These are phyloP conservation scores for Uronychia setigera DNA, from an alignment of 73 alveolate genomes.

Conservation along the genomic window DNA sequence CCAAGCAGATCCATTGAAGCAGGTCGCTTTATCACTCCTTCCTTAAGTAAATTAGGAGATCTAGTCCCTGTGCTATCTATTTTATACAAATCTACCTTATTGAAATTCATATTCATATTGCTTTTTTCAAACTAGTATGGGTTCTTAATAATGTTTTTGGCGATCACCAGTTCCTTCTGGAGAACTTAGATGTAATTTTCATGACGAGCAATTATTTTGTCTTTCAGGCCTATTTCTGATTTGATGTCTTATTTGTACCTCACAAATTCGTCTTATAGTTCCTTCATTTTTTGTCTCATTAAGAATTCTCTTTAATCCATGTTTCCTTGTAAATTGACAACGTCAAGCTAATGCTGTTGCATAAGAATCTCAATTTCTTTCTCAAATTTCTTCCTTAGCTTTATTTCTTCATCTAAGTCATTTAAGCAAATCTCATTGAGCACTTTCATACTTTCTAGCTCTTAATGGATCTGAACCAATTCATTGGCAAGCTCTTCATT, in stretches of 20 bases:
- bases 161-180: slow-evolving; percentile 45
- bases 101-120: neutral
- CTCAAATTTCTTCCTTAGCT: neutral
- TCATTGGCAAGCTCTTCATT: neutral
- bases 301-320: neutral
- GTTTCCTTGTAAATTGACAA: neutral
- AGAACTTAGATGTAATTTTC: slow-evolving; percentile 30
- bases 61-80: neutral
- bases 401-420: neutral
- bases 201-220: slow-evolving; percentile 1
- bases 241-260: neutral
- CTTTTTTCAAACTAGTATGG: slow-evolving; percentile 7
- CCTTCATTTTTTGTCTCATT: neutral
- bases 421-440: neutral
- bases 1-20: neutral
- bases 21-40: too few species aligned
- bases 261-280: neutral
- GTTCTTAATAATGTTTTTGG: slow-evolving; percentile 41
- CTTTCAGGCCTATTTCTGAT: neutral
- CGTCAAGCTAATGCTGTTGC: neutral
- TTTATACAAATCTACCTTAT: neutral
- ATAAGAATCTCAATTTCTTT: neutral
- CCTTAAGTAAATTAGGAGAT: neutral
- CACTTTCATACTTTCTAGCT: neutral
- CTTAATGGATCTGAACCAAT: neutral